Conservation (phyloP, 2,329 filamentous ascomycete genomes). For the Ceratocystis papillata region DNA sequence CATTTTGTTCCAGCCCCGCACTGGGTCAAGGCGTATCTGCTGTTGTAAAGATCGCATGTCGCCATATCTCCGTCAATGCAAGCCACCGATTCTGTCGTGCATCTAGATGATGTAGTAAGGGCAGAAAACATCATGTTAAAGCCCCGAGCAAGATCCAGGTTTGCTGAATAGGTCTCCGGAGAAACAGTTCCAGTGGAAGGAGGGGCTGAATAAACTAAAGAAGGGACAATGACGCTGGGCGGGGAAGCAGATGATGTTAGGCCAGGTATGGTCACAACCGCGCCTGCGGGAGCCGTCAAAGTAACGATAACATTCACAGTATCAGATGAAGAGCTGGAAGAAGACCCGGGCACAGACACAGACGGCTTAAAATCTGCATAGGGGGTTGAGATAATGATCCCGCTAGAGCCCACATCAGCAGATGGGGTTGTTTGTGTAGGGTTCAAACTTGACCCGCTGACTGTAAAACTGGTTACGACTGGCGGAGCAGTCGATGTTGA, state of each 20-base stretch:
- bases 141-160: slow-evolving; percentile 36
- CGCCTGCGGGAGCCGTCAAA: slow-evolving; percentile 3
- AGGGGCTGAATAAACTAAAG: slow-evolving; percentile 27
- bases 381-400: not conserved
- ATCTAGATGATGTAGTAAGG: slow-evolving; percentile 39
- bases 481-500: not conserved
- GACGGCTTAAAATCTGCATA: not conserved
- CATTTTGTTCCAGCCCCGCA: slow-evolving; percentile 36
- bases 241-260: not conserved
- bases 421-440: not conserved
- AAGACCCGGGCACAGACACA: not conserved
- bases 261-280: slow-evolving; percentile 12
- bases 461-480: not conserved
- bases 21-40: slow-evolving; percentile 35
- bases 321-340: not conserved
- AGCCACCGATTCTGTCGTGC: slow-evolving; percentile 38
- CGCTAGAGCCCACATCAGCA: not conserved
- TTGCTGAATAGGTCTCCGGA: slow-evolving; percentile 35
- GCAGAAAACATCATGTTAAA: slow-evolving; percentile 41
- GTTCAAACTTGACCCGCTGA: not conserved
- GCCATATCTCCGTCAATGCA: slow-evolving; percentile 43
- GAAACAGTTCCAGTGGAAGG: slow-evolving; percentile 35
- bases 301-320: not conserved
- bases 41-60: slow-evolving; percentile 34
- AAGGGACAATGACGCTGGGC: slow-evolving; percentile 27